These are phyloP conservation scores for Termitomyces sp. DNA, from an alignment of 768 basidiomycete genomes.

Conservation along the genomic window DNA sequence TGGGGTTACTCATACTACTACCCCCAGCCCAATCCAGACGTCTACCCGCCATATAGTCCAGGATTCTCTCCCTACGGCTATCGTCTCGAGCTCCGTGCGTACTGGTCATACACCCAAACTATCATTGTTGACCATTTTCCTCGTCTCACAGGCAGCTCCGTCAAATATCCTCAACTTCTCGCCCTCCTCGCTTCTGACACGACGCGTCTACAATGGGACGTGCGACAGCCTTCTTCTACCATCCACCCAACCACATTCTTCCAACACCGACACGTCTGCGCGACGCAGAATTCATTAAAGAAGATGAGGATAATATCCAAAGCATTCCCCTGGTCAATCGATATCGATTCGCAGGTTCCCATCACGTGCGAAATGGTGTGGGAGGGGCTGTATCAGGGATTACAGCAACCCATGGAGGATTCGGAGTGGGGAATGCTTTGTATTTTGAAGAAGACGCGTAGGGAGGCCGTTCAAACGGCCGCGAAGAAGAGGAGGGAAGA, in stretches of 20 bases:
- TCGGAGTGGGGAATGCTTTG: conserved; percentile 64
- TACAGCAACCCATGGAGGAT: conserved; percentile 53
- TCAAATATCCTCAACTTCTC: conserved; percentile 15
- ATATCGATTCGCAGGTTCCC: conserved; percentile 36
- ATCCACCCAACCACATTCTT: conserved; percentile 9
- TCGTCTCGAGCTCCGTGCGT: conserved; percentile 1
- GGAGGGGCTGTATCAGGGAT: conserved; percentile 40
- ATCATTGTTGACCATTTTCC: neutral
- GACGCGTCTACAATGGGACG: conserved; percentile 10
- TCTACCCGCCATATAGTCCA: conserved; percentile 5
- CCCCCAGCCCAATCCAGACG: conserved; percentile 6
- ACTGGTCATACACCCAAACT: neutral
- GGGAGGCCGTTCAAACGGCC: conserved; percentile 42
- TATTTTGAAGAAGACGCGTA: conserved; percentile 31
- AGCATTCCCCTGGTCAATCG: conserved; percentile 61
- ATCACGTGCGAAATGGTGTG: conserved; percentile 53
- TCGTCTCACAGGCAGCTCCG: neutral
- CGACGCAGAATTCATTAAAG: conserved; percentile 29
- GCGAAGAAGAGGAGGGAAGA: conserved; percentile 41
- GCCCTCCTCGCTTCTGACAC: conserved; percentile 12
- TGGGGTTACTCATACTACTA: conserved; percentile 2
- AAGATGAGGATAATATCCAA: conserved; percentile 53
- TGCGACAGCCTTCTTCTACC: neutral
- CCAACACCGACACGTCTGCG: conserved; percentile 20
- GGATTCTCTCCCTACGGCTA: neutral